Evolutionary conservation across 306 rosid species (phyloP), one percentile per base, ranked within the genome.

Genomic region (Fragaria vesca): DNA sequence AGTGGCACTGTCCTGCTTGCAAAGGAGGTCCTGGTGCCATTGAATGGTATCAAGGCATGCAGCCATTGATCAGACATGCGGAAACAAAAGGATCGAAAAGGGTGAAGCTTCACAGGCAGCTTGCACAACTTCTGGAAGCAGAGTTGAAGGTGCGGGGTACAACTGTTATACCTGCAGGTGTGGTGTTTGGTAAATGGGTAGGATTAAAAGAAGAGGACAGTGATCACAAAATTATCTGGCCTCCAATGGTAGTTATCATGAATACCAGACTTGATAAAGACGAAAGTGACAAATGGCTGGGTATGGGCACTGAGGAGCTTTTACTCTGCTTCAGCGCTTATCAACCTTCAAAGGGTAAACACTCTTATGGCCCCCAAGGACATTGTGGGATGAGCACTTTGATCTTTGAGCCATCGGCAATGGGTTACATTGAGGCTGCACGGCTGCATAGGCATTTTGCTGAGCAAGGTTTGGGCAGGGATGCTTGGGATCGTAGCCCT

Each of bases 281-380:
- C 13, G 88, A 81, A 43, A 66, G 20, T 69, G 70, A 55, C 21
- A 87, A 79, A 50, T 74, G 78, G 78, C 34, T 42, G 3, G 78
- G 78, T 45, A 93, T 93, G 98, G 98, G 98, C 18, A 91, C 81
- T 54, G 92, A 86, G 66, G 98, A 93, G 88, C 96, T 93, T 78
- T 72, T 90, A n/a, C 90, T 85, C 15, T 86, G 79, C 74, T 93
- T 93, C 73, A 72, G 79, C 72, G 0, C 83, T 24, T 93, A 91
- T 61, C 80, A 72, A 55, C 88, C 96, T 65, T 38, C 5, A 15
- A 93, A 71, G 86, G 93, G 93, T 8, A 84, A 91, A 2, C 98
- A 93, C 77, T 79, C 98, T 0, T 93, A 93, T 83, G 98, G 98
- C 75, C 98, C 98, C 4, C 91, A 88, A 36, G 98, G 98, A 81